Base-by-base conservation (phyloP, 228 moss, liverwort and hornwort genomes). In the Sphagnum magellanicum region DNA sequence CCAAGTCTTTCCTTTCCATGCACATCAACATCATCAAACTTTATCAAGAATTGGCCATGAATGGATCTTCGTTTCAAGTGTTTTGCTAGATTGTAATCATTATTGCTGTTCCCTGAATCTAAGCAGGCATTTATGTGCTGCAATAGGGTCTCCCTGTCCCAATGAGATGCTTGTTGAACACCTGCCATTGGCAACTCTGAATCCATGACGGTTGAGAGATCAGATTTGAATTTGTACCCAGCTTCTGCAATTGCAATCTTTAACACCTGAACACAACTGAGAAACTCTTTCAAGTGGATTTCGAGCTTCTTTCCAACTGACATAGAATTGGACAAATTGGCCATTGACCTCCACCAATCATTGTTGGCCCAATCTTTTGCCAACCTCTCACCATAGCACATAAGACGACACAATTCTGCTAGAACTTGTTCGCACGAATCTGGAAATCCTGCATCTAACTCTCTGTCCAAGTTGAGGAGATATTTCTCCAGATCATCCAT, bases 361-460 rank as follows among this genome's bases (percentile, higher is more conserved):
- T 84, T 76, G n/a, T 75, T 71, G 15, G 59, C 76, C 84, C 84
- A 84, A 63, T 84, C 81, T 10, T 73, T 49, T 6, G 78, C 84
- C 75, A 81, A 68, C 63, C 69, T 61, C 60, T 84, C 81, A 63
- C 78, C 84, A 64, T 71, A 64, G 0, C 75, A 75, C 78, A 84
- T 71, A 51, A 84, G 75, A 16, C 84, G 81, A 80, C 84, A 84
- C 62, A 84, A 49, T 55, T 84, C 84, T 6, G 84, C 77, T 51
- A 84, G 68, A 0, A 78, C 81, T 52, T 81, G 80, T 9, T 78
- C 78, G 74, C 84, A 84, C 73, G 67, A 32, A 32, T 32, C 66
- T 53, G 73, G 81, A 68, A 84, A 66, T 68, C 75, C 66, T 50
- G 78, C 81, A 32, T 84, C 78, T 69, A 76, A 68, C 4, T 75